Conservation (phyloP, 1,284 basidiomycete genomes). For the Ustilago vetiveriae region DNA sequence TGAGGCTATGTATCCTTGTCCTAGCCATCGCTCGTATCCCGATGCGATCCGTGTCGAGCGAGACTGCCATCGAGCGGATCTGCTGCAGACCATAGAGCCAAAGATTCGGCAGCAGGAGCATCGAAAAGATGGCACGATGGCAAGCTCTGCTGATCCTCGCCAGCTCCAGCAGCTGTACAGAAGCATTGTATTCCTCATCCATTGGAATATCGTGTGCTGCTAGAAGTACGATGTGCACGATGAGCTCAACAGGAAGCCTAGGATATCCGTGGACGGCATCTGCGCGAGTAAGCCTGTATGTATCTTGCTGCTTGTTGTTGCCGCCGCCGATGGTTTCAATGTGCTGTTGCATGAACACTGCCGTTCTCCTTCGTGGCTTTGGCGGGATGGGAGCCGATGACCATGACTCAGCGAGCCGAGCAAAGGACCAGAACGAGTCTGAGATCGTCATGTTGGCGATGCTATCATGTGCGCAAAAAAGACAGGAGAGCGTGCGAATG, state of each 20-base stretch:
- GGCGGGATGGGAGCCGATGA: background rate
- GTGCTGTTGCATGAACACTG: conserved; percentile 26
- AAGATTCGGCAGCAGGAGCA: conserved; percentile 10
- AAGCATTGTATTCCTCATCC: background rate
- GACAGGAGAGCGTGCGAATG: too few relatives aligned
- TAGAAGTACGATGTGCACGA: conserved; percentile 24
- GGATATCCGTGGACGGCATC: conserved; percentile 1
- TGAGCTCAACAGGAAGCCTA: conserved; percentile 29
- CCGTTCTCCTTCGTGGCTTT: conserved; percentile 15
- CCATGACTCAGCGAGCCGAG: conserved; percentile 16
- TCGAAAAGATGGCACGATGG: conserved; percentile 15
- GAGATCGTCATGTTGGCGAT: conserved; percentile 23
- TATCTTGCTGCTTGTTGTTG: background rate
- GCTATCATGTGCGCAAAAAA: conserved; percentile 3
- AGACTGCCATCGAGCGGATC: conserved; percentile 18
- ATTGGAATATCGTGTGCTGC: conserved; percentile 11
- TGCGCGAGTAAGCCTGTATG: background rate
- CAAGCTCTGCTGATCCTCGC: conserved; percentile 22
- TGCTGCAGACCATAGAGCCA: conserved; percentile 17
- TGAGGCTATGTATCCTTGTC: conserved; percentile 5
- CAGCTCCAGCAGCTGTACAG: conserved; percentile 14
- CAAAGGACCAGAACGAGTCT: conserved; percentile 29
- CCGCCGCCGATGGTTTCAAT: conserved; percentile 45
- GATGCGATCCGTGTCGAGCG: conserved; percentile 20
- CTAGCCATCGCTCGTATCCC: conserved; percentile 10